These are phyloP conservation scores for Vigna trinervia DNA, from an alignment of 306 rosid species.

Conservation along the genomic window DNA sequence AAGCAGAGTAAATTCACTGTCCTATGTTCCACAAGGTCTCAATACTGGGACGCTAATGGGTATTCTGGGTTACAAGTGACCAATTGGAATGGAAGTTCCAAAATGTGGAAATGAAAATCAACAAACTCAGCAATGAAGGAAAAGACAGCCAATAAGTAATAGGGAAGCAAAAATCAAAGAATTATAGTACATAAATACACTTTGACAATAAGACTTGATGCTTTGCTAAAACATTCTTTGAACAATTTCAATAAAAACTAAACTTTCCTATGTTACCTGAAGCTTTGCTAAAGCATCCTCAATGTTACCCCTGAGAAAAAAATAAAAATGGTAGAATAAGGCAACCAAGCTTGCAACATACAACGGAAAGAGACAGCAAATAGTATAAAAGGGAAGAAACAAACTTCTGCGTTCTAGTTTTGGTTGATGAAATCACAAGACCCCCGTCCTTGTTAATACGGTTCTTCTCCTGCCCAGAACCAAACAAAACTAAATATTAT, in stretches of 20 bases:
- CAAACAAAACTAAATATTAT: slow-evolving; percentile 36
- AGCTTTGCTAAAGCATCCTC: slow-evolving; percentile 60
- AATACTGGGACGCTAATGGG: not conserved
- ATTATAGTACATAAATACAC: not conserved
- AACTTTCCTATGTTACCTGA: slow-evolving; percentile 45
- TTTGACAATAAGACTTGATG: not conserved
- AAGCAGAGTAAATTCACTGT: no score
- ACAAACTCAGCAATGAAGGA: slow-evolving; percentile 29
- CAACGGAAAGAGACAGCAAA: slow-evolving; percentile 26
- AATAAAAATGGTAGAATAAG: slow-evolving; percentile 36
- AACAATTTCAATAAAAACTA: slow-evolving; percentile 4
- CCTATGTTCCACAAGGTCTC: no score
- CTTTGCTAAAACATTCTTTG: not conserved
- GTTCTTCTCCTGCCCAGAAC: slow-evolving; percentile 80
- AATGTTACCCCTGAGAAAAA: slow-evolving; percentile 52
- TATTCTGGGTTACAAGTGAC: not conserved
- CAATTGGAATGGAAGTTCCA: not conserved
- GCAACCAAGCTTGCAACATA: slow-evolving; percentile 41
- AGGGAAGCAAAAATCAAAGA: not conserved
- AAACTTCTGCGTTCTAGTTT: slow-evolving; percentile 90
- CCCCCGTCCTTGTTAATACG: slow-evolving; percentile 95
- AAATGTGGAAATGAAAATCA: slow-evolving; percentile 7
- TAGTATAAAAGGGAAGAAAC: slow-evolving; percentile 46
- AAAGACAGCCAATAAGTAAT: not conserved
- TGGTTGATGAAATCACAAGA: slow-evolving; percentile 94